phyloP scores from a whole-genome alignment of 352 stramenopile species.

The Pythium oligandrum region DNA sequence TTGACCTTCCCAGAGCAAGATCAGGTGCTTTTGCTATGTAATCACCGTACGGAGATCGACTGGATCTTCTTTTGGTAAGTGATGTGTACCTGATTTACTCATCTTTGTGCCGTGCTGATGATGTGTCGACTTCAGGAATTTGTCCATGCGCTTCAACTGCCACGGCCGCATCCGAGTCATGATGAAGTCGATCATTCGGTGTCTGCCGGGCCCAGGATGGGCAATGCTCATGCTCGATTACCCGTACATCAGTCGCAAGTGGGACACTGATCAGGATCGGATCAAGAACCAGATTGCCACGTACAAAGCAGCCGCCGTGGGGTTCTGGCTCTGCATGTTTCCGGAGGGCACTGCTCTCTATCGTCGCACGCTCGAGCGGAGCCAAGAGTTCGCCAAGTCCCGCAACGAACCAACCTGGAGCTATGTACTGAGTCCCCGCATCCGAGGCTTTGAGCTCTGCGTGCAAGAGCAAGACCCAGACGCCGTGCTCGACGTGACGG shows the following conservation, averaged over 20 bases:
- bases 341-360: constrained; percentile 73
- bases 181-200: constrained; percentile 70
- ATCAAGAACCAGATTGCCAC: constrained; percentile 41
- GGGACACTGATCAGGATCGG: constrained; percentile 52
- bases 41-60: constrained; percentile 79
- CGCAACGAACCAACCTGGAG: constrained; percentile 41
- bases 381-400: constrained; percentile 50
- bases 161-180: constrained; percentile 76
- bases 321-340: constrained; percentile 75
- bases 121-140: constrained; percentile 23
- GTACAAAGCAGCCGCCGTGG: constrained; percentile 43
- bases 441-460: constrained; percentile 68
- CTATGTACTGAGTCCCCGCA: constrained; percentile 64
- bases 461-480: constrained; percentile 57
- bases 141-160: constrained; percentile 52
- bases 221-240: constrained; percentile 65
- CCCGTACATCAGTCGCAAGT: constrained; percentile 68
- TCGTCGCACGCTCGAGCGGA: constrained; percentile 56
- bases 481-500: constrained; percentile 68
- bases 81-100: not conserved
- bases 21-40: constrained; percentile 60
- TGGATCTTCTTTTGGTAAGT: constrained; percentile 77
- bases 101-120: not conserved
- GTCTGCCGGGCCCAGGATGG: constrained; percentile 58
- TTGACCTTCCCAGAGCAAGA: constrained; percentile 36